Evolutionary conservation across 306 rosid genomes (phyloP), one percentile per base, ranked within the genome.

Genomic region (Quercus ilex): DNA sequence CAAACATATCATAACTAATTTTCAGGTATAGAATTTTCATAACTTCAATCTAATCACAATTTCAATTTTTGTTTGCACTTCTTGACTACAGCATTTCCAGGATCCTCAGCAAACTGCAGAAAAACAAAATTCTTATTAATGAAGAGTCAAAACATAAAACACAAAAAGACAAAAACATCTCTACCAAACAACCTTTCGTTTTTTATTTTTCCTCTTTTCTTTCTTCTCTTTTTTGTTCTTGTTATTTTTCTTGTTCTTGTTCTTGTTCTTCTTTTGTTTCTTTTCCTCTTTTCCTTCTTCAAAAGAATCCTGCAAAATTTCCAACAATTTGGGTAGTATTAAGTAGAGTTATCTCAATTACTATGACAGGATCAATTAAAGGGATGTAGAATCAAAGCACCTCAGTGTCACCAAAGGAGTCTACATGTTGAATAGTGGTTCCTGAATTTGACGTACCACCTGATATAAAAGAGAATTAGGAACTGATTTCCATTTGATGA

Each of bases 391-490:
- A 76, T 28, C 25, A 67, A 82, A 52, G 79, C 77, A 91, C 97
- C 97, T 89, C 83, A 72, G 81, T 52, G 58, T 89, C 95, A 52
- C 85, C 97, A 71, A 94, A 92, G 73, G 95, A 85, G 35, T 88
- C 86, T 56, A 94, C 95, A 79, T 91, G 97, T 59, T 82, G 90
- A 65, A 92, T 83, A 49, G 1, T 77, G 76, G 86, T 83, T 79
- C 82, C 75, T 7, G 93, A 77, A 79, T 79, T 89, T 35, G 97
- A 89, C 76, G 91, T 73, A 31, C 91, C 86, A 69, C 97, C 94
- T 89, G 80, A 82, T 79, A 55, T 43, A 74, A 35, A 77, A 62
- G 57, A 81, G 3, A 75, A 43, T 77, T 20, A 28, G 14, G 43
- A 63, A 30, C 46, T 25, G 7, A 30, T 15, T 13, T 13, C 53